These are phyloP conservation scores for Globisporangium nunn DNA, from an alignment of 352 stramenopile species.

Conservation along the genomic window DNA sequence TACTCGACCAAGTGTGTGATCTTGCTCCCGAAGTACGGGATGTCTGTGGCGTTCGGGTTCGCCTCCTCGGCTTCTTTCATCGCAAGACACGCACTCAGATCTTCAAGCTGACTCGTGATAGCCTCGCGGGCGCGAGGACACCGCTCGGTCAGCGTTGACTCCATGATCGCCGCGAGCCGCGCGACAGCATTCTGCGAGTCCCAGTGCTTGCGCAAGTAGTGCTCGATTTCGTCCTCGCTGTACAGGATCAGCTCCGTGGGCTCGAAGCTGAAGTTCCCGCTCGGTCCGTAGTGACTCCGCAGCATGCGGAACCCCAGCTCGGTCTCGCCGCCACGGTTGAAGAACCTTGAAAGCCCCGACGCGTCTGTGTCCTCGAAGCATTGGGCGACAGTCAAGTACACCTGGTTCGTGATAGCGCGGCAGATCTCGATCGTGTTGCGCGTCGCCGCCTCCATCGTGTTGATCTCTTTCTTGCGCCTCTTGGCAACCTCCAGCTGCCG, in stretches of 20 bases:
- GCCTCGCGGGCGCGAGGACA: conserved; percentile 35
- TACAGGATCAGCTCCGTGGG: conserved; percentile 59
- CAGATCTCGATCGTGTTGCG: conserved; percentile 59
- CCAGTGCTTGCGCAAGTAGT: conserved; percentile 62
- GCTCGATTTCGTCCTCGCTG: conserved; percentile 51
- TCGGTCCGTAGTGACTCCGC: conserved; percentile 40
- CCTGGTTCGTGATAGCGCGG: conserved; percentile 30
- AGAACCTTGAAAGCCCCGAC: conserved; percentile 36
- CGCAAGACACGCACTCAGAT: conserved; percentile 41
- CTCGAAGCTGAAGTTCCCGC: conserved; percentile 30
- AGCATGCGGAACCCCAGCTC: conserved; percentile 59
- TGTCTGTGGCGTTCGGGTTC: conserved; percentile 9
- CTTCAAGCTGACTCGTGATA: conserved; percentile 43
- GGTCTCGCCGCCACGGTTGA: conserved; percentile 40
- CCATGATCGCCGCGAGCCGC: conserved; percentile 44
- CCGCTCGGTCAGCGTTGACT: conserved; percentile 49
- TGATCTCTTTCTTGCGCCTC: conserved; percentile 42
- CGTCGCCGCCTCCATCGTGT: conserved; percentile 49
- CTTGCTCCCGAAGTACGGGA: conserved; percentile 64
- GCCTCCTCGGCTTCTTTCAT: conserved; percentile 26
- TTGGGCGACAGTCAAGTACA: conserved; percentile 36
- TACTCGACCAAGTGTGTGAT: conserved; percentile 65
- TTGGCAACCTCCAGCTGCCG: conserved; percentile 35
- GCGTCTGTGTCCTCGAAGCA: conserved; percentile 49
- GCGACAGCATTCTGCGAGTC: conserved; percentile 25